These are phyloP conservation scores for Colletotrichum higginsianum DNA, from an alignment of 2,329 filamentous ascomycete genomes.

Conservation along the genomic window DNA sequence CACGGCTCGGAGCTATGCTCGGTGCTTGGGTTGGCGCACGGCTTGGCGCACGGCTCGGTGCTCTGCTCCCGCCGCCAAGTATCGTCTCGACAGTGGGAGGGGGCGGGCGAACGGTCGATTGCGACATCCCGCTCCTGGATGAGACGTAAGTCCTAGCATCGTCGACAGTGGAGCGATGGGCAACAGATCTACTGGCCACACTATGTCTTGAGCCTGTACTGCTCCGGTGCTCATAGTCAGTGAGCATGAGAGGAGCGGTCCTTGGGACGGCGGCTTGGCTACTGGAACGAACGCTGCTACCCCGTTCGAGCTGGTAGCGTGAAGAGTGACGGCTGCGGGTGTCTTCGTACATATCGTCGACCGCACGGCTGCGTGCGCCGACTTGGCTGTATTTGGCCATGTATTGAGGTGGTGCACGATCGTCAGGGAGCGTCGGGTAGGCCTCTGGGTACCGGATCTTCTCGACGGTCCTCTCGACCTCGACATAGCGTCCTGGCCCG, in stretches of 20 bases:
- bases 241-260: slow-evolving; percentile 56
- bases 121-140: slow-evolving; percentile 56
- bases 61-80: slow-evolving; percentile 50
- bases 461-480: slow-evolving; percentile 55
- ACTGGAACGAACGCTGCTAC: slow-evolving; percentile 54
- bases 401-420: slow-evolving; percentile 54
- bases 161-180: slow-evolving; percentile 16
- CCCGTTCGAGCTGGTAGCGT: slow-evolving; percentile 51
- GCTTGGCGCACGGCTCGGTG: slow-evolving; percentile 48
- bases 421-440: slow-evolving; percentile 49
- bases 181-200: slow-evolving; percentile 45
- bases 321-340: slow-evolving; percentile 57
- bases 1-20: slow-evolving; percentile 30
- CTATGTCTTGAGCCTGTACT: slow-evolving; percentile 55
- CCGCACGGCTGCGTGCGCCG: slow-evolving; percentile 45
- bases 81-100: slow-evolving; percentile 48
- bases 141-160: slow-evolving; percentile 64
- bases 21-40: slow-evolving; percentile 47
- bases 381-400: slow-evolving; percentile 55
- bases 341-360: slow-evolving; percentile 59
- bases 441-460: slow-evolving; percentile 56
- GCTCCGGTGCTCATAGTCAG: slow-evolving; percentile 60
- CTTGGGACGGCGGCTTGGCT: slow-evolving; percentile 56
- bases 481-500: slow-evolving; percentile 53
- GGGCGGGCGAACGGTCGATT: slow-evolving; percentile 52